Evolutionary conservation across 257 asterid genomes (phyloP).

Genomic region (Fraxinus americana): DNA sequence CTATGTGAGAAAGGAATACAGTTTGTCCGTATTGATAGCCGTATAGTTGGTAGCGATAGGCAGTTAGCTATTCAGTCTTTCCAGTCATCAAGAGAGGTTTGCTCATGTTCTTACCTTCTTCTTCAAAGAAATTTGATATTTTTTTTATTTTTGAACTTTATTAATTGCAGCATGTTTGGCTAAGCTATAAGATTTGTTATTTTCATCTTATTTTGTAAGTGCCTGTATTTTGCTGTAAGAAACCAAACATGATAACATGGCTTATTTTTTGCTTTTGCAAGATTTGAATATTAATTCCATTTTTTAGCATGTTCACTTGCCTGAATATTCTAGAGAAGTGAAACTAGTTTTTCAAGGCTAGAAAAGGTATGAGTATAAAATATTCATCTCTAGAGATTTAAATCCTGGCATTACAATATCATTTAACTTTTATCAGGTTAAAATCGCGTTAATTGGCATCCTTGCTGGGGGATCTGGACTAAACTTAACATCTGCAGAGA

Average conservation of each 20-base stretch:
- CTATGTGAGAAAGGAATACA: constrained; percentile 72
- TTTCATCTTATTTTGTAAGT: too few relatives aligned
- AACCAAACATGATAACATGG: not conserved
- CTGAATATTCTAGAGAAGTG: constrained; percentile 4
- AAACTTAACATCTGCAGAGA: constrained; percentile 83
- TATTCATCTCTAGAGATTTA: not conserved
- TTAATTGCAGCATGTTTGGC: not conserved
- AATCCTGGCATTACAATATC: constrained; percentile 17
- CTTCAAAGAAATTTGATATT: not conserved
- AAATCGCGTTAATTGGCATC: constrained; percentile 88
- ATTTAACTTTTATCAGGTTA: constrained; percentile 54
- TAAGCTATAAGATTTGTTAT: not conserved
- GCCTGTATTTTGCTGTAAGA: too few relatives aligned
- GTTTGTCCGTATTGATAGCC: constrained; percentile 83
- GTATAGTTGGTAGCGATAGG: constrained; percentile 60
- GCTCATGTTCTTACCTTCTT: constrained; percentile 24
- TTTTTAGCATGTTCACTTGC: constrained; percentile 8
- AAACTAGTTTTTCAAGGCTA: not conserved
- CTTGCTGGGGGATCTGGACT: constrained; percentile 97
- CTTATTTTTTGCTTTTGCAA: constrained; percentile 19
- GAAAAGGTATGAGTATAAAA: not conserved
- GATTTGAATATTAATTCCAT: constrained; percentile 18
- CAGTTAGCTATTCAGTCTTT: constrained; percentile 73
- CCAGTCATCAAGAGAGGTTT: constrained; percentile 77
- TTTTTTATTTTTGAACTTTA: not conserved